Conservation (phyloP, 2,329 filamentous ascomycete genomes). For the Xylaria sp. region DNA sequence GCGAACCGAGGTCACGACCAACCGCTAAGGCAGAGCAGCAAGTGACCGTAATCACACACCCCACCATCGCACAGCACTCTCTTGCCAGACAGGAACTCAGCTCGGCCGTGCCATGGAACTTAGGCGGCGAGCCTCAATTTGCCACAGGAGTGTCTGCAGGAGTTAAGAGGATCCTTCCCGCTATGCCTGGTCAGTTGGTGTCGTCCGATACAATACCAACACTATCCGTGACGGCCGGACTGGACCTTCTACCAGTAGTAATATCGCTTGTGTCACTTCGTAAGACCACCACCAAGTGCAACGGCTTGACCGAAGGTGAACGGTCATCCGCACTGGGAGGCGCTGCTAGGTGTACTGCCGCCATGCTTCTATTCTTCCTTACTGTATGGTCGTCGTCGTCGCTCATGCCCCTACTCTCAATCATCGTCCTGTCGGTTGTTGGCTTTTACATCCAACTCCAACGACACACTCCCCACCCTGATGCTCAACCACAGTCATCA, state of each 20-base stretch:
- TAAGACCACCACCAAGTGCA: neutral
- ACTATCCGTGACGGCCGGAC: neutral
- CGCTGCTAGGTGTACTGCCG: neutral
- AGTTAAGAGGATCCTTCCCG: neutral
- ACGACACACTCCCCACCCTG: neutral
- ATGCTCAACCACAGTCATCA: neutral
- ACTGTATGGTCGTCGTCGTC: neutral
- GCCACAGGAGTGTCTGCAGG: neutral
- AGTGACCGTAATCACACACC: neutral
- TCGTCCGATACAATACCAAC: neutral
- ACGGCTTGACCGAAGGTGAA: neutral
- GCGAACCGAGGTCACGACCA: neutral
- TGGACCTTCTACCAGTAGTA: conserved; percentile 1
- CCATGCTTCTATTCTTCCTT: conserved; percentile 20
- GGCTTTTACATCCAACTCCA: neutral
- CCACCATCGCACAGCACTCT: too few relatives aligned
- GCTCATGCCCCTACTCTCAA: neutral
- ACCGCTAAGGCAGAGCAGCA: neutral
- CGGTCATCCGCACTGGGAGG: neutral
- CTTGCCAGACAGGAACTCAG: neutral
- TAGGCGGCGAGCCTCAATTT: neutral
- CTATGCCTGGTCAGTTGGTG: neutral
- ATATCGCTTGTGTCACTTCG: neutral
- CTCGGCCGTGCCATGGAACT: neutral
- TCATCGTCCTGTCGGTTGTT: conserved; percentile 10